A percentile compares a stretch with the other conserved stretches of the same genome.
Conservation (phyloP, 2,329 filamentous ascomycete genomes). For the Elsinoe ampelina region DNA sequence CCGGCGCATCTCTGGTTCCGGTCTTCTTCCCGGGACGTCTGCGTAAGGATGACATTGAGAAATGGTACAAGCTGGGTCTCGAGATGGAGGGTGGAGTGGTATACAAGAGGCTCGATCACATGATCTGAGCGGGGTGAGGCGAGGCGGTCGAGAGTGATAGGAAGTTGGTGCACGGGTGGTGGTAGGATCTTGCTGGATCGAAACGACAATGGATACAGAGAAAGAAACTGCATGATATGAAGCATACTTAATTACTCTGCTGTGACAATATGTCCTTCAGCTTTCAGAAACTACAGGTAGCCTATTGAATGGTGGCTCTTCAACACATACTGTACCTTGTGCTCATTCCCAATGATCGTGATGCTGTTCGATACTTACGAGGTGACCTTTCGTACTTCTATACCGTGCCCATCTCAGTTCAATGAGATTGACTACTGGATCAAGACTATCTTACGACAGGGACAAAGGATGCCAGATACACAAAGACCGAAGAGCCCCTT, state of each 20-base stretch:
- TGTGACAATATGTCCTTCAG: not conserved
- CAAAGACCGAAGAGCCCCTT: not conserved
- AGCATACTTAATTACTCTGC: not conserved
- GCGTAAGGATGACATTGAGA: not conserved
- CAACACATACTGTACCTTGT: not conserved
- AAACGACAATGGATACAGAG: not conserved
- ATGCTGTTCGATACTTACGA: not conserved
- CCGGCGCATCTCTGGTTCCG: not conserved
- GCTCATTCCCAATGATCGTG: not conserved
- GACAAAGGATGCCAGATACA: not conserved
- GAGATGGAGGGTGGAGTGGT: not conserved
- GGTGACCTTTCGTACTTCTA: too few relatives aligned
- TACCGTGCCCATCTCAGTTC: too few relatives aligned
- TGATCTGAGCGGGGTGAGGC: not conserved
- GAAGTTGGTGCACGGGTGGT: not conserved
- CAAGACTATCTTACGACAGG: not conserved
- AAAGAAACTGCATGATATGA: not conserved
- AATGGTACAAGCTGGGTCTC: not conserved
- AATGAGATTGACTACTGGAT: not conserved
- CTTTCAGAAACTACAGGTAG: not conserved
- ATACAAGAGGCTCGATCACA: not conserved
- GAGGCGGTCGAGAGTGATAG: not conserved
- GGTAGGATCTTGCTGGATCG: not conserved
- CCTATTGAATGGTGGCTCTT: not conserved
- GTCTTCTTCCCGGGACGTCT: not conserved